These are phyloP conservation scores for Vigna reflexopilosa DNA, from an alignment of 306 rosid genomes.

Conservation along the genomic window DNA sequence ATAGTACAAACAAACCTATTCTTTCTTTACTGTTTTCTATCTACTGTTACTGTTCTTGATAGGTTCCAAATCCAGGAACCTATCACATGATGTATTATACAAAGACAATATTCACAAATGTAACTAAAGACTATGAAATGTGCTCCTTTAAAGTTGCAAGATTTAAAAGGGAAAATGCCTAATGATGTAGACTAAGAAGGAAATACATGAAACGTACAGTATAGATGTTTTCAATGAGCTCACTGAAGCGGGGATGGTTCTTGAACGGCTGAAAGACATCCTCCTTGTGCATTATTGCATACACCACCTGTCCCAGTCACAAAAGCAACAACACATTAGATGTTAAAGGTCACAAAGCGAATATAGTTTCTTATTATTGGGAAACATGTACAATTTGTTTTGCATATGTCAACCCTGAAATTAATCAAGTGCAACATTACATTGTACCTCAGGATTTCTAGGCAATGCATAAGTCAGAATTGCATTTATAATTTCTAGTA, in stretches of 20 bases:
- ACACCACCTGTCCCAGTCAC: constrained; percentile 63
- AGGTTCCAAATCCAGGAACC: no score
- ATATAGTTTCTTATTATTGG: not conserved
- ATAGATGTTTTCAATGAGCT: constrained; percentile 79
- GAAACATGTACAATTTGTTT: constrained; percentile 6
- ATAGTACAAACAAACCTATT: no score
- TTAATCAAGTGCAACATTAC: constrained; percentile 3
- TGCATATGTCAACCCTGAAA: not conserved
- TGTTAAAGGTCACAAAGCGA: constrained; percentile 2
- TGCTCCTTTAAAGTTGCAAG: constrained; percentile 18
- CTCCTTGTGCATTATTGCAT: constrained; percentile 84
- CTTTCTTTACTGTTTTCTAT: no score
- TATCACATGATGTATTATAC: not conserved
- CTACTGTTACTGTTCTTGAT: no score
- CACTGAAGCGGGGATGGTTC: constrained; percentile 76
- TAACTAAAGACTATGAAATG: not conserved
- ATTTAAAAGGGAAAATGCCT: not conserved
- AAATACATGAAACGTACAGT: constrained; percentile 53
- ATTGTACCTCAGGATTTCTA: constrained; percentile 81
- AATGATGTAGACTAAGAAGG: not conserved
- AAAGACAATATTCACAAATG: not conserved
- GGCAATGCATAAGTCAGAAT: constrained; percentile 81
- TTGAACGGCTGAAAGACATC: constrained; percentile 84
- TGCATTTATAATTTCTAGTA: constrained; percentile 84
- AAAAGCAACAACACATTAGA: not conserved